Evolutionary conservation across 2,329 filamentous ascomycete species (phyloP), one percentile per base, ranked within the genome.

Genomic region (Dothideomycetidae sp.): DNA sequence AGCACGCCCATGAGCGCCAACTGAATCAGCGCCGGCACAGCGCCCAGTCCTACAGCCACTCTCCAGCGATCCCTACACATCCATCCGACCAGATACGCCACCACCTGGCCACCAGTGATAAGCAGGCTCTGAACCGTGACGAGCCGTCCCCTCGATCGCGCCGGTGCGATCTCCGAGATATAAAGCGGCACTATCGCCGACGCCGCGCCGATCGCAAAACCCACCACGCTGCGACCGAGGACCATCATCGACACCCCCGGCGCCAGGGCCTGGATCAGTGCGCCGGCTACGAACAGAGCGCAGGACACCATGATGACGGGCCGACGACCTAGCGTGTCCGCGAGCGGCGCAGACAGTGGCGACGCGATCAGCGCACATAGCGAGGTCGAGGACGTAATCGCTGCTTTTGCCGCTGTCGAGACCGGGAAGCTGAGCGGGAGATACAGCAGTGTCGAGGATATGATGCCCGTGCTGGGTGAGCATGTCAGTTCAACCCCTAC

Each of bases 11-110:
- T 61, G 38, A 92, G 61, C 0, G 66, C 53, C 4, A 73, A 70
- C 54, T 94, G 88, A 3, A 85, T 39, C 0, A 71, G 55, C 0
- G 85, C 86, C 0, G 88, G 88, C 16, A 79, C 44, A 5, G 81
- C 81, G 1, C 86, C 88, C 0, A 94, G 58, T 0, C 86, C 86
- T 0, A 94, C 85, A 72, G 93, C 86, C 77, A 81, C 92, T 34
- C 84, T 68, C 86, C 88, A 96, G 1, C 80, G 83, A 10, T 68
- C 70, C 5, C 48, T 42, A 5, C 70, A 67, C 0, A 67, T 56
- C 79, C 81, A 93, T 1, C 88, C 88, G 5, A 85, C 61, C 2
- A 92, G 54, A 56, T 94, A 94, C 2, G 88, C 86, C 13, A 92
- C 71, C 2, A 93, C 81, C 59, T 94, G 86, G 0, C 88, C 88